Evolutionary conservation across 306 rosid species (phyloP), one percentile per base, ranked within the genome.

Genomic region (Luffa acutangula): DNA sequence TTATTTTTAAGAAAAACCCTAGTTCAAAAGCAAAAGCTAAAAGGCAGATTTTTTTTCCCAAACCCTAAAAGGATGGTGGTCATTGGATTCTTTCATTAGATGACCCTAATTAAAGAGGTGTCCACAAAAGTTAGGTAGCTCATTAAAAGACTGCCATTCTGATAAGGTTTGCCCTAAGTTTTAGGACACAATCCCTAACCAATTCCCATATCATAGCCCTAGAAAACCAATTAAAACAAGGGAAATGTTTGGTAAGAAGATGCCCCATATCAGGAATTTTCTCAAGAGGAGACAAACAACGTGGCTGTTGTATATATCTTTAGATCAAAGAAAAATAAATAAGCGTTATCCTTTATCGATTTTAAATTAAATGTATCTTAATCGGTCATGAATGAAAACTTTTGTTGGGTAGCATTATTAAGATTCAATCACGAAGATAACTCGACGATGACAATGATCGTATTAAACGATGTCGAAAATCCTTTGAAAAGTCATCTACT

Each of bases 121-220:
- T 10, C 75, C 75, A 41, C 33, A 41, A 41, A 9, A 41, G 75
- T 67, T 67, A 41, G 52, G 52, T 42, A 67, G 49, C 14, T 69
- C 75, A 69, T 69, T 69, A 69, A 69, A 64, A 69, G 9, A 69
- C 53, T n/a, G 15, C 75, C 53, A 69, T 69, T 69, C 51, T 20
- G 75, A 69, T 69, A 69, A 69, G 53, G 2, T 69, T 69, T 42
- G 36, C 75, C 75, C 53, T 4, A 69, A 69, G 36, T 42, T 69
- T 9, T 69, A 42, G 75, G 75, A 69, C 75, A 69, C 34, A 42
- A 42, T 4, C 6, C 17, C 53, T 69, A 18, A 69, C 53, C 17
- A 39, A 66, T 66, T 66, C 49, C 46, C 49, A 37, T 65, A 6
- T 12, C 73, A 17, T 41, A 41, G 46, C 49, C 75, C 7, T 20